Conservation (phyloP, 2,329 filamentous ascomycete species). For the Cladosporium phlei region DNA sequence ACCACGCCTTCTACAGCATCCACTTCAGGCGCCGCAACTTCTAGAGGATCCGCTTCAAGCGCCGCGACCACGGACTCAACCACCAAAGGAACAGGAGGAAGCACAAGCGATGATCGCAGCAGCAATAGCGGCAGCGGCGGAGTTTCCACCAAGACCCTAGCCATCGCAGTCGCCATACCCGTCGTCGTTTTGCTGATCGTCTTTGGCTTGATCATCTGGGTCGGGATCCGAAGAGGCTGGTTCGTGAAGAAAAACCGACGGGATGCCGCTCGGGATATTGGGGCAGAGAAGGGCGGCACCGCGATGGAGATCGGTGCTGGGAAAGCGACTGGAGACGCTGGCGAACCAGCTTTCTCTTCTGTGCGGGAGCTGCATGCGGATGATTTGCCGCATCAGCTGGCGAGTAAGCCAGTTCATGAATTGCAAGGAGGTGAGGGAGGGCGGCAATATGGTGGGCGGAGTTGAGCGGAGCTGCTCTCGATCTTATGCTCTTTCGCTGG, state of each 20-base stretch:
- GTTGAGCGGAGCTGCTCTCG: not conserved
- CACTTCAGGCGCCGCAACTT: not conserved
- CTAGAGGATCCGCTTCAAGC: not conserved
- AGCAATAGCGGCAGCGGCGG: not conserved
- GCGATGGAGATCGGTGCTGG: not conserved
- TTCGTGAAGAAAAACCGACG: constrained; percentile 7
- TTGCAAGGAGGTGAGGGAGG: not conserved
- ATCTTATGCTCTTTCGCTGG: too few species aligned
- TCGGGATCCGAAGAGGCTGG: constrained; percentile 10
- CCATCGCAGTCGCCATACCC: constrained; percentile 10
- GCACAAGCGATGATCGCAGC: too few species aligned
- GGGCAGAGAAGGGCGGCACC: not conserved
- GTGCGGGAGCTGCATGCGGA: constrained; percentile 3
- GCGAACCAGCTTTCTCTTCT: not conserved
- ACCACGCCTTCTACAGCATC: not conserved
- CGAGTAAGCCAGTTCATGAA: constrained; percentile 1
- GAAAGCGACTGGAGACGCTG: not conserved
- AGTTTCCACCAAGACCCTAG: constrained; percentile 13
- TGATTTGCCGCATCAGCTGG: constrained; percentile 5
- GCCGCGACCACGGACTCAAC: too few species aligned
- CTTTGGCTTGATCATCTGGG: constrained; percentile 11
- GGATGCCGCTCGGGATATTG: not conserved
- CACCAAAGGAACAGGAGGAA: too few species aligned
- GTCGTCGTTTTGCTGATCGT: constrained; percentile 9
- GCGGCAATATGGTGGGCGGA: not conserved